Base-by-base conservation (phyloP, 1,284 basidiomycete species). In the Spongispora temasekensis region DNA sequence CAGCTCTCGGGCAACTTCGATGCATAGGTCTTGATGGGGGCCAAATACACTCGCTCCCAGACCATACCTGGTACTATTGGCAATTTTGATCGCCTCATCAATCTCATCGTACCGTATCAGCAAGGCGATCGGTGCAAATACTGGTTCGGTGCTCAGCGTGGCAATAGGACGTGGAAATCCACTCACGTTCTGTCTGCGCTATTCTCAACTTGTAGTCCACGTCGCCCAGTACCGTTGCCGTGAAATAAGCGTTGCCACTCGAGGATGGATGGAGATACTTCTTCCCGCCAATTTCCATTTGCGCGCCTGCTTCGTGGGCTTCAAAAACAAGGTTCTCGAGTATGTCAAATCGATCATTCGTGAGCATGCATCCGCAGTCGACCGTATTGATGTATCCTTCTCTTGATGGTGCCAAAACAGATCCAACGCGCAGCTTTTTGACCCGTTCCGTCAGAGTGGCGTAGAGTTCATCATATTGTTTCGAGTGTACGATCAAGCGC, bases 41-140 rank as follows among this genome's bases (percentile, higher is more conserved):
- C 96, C 96, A 72, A 96, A 98, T n/a, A 99, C 93, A 60, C 93
- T 93, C 1, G 94, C 94, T 50, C 96, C 97, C n/a, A 99, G 85
- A 19, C 93, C 97, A 74, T 93, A 98, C 34, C 85, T 82, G 1
- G 93, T 94, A 17, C 83, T 82, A 70, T 98, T 98, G 0, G 97
- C 93, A 64, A 96, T 88, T 53, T 82, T 82, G 61, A 98, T 83
- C 0, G 93, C 95, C 66, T 96, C 88, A 1, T 95, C 88, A 37
- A 94, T 77, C 7, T 82, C 84, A 27, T 92, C 86, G 69, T 95
- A 97, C 54, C 86, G 85, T 74, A 97, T 90, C 44, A 97, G 81
- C 21, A 92, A 77, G 66, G 93, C 94, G 66, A 98, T 82, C 2
- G 95, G 95, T 1, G 94, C 95, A 70, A 97, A 97, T 51, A 95